A percentile compares a stretch with the other conserved stretches of the same genome.
These are phyloP conservation scores for Theobroma grandiflorum DNA, from an alignment of 441 rosid genomes.

Conservation along the genomic window DNA sequence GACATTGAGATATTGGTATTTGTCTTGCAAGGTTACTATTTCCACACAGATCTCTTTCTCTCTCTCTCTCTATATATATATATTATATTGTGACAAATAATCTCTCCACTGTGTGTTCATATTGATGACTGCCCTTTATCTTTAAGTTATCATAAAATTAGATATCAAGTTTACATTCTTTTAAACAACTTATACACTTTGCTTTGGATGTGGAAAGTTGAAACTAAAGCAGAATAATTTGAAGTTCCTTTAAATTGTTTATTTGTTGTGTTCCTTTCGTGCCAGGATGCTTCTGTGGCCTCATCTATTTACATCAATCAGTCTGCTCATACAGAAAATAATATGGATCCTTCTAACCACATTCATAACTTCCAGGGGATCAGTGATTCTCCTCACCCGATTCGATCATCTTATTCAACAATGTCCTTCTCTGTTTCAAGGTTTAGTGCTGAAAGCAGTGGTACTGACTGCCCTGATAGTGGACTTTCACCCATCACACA, in stretches of 20 bases:
- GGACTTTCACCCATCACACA: constrained; percentile 42
- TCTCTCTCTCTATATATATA: no score
- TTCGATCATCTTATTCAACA: constrained; percentile 53
- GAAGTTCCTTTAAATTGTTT: background rate
- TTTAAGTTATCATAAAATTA: background rate
- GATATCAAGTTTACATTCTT: no score
- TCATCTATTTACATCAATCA: constrained; percentile 27
- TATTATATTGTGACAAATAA: background rate
- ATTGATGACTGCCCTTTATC: background rate
- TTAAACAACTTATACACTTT: background rate
- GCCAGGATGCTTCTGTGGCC: constrained; percentile 38
- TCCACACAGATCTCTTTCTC: background rate
- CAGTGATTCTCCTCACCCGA: constrained; percentile 32
- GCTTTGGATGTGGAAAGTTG: background rate
- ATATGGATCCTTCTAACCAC: constrained; percentile 31
- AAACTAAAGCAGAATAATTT: background rate
- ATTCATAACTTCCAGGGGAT: constrained; percentile 19
- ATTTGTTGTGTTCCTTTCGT: background rate
- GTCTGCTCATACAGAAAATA: constrained; percentile 26
- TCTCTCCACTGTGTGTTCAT: background rate
- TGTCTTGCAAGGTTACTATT: background rate
- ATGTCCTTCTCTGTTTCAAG: constrained; percentile 58
- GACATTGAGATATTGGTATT: background rate
- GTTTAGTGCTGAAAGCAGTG: constrained; percentile 49
- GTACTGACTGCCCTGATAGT: constrained; percentile 43